These are phyloP conservation scores for Talaromyces verruculosus DNA, from an alignment of 2,329 filamentous ascomycete genomes.

Conservation along the genomic window DNA sequence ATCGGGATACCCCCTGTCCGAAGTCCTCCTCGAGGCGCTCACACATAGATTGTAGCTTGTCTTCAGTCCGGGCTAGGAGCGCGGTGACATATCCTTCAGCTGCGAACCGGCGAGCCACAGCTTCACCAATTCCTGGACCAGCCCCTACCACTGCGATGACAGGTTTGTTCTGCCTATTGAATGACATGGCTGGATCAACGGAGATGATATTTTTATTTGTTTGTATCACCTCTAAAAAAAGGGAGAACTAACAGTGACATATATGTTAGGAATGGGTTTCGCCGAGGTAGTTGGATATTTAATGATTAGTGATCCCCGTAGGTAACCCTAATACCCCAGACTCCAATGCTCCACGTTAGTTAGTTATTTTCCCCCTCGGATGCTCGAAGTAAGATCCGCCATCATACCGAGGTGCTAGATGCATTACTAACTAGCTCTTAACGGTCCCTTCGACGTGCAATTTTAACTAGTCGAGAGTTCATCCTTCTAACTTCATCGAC, in stretches of 20 bases:
- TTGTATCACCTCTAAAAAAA: not conserved
- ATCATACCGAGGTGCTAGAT: not conserved
- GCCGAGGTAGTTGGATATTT: not conserved
- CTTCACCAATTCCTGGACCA: not conserved
- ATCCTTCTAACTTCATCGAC: not conserved
- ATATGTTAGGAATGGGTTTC: not conserved
- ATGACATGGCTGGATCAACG: not conserved
- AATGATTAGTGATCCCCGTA: not conserved
- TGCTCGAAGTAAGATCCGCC: not conserved
- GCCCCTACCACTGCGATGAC: not conserved
- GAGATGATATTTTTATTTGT: not conserved
- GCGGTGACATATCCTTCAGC: not conserved
- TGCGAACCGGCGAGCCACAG: not conserved
- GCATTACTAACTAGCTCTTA: not conserved
- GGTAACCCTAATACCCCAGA: not conserved
- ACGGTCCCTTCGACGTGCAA: not conserved
- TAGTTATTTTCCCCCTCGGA: not conserved
- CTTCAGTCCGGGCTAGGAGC: not conserved
- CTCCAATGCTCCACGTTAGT: no score
- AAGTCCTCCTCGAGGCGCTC: not conserved
- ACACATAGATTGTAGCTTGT: not conserved
- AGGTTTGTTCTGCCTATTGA: not conserved
- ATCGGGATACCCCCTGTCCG: not conserved
- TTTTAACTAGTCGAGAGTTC: not conserved
- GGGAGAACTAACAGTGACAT: not conserved